Base-by-base conservation (phyloP, 768 basidiomycete species). In the Cyathus striatus region DNA sequence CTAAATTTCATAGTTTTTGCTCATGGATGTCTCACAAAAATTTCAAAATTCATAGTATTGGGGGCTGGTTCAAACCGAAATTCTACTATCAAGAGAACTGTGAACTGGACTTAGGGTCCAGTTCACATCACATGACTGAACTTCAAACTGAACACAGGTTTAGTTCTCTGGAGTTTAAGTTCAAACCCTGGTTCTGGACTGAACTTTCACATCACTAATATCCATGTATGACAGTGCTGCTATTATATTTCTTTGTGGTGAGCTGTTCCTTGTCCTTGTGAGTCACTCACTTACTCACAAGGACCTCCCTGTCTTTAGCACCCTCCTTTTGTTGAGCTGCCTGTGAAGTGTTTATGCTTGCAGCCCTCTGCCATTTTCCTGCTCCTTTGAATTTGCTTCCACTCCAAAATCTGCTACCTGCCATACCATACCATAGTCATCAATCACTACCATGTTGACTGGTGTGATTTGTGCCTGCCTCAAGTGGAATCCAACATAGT, bases 281-380 rank as follows among this genome's bases (percentile, higher is more conserved):
- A 33, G 30, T 12, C 22, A 14, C 36, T 17, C 10, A 40, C 26
- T 9, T 41, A 22, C 46, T 42, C 30, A 26, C 12, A 13, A 40
- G 39, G 25, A 47, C 43, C 27, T 24, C 23, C 48, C 43, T 46
- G 38, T 20, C 35, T 48, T n/a, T n/a, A n/a, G 26, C 33, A 37
- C 17, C 22, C 14, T 20, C n/a, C n/a, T 27, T 13, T 17, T 14
- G 4, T 32, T 17, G 49, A 55, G 49, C 40, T 40, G 36, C 44
- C 52, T 33, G 38, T 38, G 41, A 23, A 36, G 37, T 27, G 39
- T 44, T 39, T 55, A 60, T 7, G 38, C 41, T 39, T 50, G 50
- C 48, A 44, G 44, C 54, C 58, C 60, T 35, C 48, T 45, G 30
- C 17, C 53, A 23, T 54, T 56, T 49, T 53, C 56, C 49, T 54